Evolutionary conservation across 345 rosid genomes (phyloP).

Genomic region (Euphorbia pulcherrima): DNA sequence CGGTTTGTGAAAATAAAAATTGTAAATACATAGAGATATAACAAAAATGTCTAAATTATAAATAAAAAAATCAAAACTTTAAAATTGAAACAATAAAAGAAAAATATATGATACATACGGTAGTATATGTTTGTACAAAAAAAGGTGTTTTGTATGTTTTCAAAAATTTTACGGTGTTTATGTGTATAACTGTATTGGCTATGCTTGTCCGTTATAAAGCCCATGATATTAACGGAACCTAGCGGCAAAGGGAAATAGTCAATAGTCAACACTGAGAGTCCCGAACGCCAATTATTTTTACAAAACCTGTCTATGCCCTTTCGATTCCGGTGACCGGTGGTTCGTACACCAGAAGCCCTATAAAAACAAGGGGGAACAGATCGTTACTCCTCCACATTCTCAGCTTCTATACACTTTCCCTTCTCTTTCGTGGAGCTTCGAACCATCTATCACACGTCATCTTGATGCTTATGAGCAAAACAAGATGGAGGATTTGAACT

Average conservation of each 20-base stretch:
- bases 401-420: background rate
- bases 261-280: no score
- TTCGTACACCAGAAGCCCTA: background rate
- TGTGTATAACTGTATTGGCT: no score
- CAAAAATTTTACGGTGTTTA: no score
- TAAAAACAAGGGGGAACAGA: background rate
- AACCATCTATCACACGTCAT: no score
- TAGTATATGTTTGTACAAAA: no score
- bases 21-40: no score
- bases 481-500: background rate
- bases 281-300: conserved; percentile 14
- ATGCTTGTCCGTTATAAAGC: background rate
- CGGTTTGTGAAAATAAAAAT: no score
- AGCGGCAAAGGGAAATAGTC: conserved; percentile 4
- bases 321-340: conserved; percentile 15
- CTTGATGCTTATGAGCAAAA: background rate
- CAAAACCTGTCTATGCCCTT: background rate
- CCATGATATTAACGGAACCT: background rate
- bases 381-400: background rate
- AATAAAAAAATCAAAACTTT: no score
- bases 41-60: no score
- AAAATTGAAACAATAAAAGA: no score
- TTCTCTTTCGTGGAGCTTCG: background rate
- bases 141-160: no score
- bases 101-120: no score